phyloP scores from a whole-genome alignment of 108 stramenopile genomes.

The Skeletonema menzelii region DNA sequence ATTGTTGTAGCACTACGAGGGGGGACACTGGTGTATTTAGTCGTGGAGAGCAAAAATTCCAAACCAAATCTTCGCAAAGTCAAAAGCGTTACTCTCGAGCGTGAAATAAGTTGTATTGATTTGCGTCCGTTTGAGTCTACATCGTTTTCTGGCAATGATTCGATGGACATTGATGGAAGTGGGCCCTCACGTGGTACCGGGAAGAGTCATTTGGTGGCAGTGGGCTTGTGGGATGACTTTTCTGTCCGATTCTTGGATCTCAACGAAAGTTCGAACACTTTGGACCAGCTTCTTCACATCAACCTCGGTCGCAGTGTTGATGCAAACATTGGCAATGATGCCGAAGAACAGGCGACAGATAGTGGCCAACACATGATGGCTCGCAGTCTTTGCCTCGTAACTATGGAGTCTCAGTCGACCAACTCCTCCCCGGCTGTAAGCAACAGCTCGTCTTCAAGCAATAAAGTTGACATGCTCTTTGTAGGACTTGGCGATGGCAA shows the following conservation, averaged over 20 bases:
- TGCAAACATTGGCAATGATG: constrained; percentile 14
- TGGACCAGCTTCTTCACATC: constrained; percentile 51
- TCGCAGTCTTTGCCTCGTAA: constrained; percentile 75
- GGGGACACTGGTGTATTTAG: constrained; percentile 72
- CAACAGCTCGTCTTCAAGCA: constrained; percentile 24
- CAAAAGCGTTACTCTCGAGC: constrained; percentile 63
- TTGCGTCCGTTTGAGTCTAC: constrained; percentile 74
- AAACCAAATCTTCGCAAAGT: constrained; percentile 32
- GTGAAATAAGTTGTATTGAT: constrained; percentile 94
- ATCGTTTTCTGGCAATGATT: constrained; percentile 9
- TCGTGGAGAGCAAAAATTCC: constrained; percentile 37
- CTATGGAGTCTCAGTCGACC: constrained; percentile 56
- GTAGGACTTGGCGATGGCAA: constrained; percentile 96
- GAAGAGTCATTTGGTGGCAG: constrained; percentile 56
- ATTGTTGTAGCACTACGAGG: constrained; percentile 79
- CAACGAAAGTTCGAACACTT: constrained; percentile 20
- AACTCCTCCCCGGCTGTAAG: constrained; percentile 19
- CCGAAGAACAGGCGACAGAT: constrained; percentile 11
- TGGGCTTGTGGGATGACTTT: constrained; percentile 93
- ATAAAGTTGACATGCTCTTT: constrained; percentile 83
- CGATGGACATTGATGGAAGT: constrained; percentile 58
- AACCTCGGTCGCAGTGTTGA: constrained; percentile 45
- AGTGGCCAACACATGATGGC: constrained; percentile 78
- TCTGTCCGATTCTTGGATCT: constrained; percentile 88
- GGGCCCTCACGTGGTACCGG: not conserved